Percentiles rank a stretch among this genome's conserved stretches.
Conservation (phyloP, 495 filamentous ascomycete species). For the Jackrogersella multiformis region DNA sequence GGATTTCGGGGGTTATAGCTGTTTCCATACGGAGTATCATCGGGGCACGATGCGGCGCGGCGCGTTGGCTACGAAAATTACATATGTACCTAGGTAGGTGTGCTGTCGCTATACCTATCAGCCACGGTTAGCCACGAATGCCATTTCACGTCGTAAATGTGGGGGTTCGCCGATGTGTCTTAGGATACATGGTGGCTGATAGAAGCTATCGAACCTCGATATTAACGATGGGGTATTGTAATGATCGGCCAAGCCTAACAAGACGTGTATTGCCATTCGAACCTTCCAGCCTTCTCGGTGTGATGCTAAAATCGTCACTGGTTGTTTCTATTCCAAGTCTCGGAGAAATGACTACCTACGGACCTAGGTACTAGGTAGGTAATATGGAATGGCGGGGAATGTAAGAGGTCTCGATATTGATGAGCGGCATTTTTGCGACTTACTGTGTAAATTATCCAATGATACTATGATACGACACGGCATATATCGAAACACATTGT, state of each 20-base stretch:
- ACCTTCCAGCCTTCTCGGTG: background rate
- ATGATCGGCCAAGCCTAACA: background rate
- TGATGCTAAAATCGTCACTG: background rate
- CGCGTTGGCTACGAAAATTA: background rate
- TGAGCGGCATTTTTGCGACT: background rate
- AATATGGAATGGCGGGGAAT: background rate
- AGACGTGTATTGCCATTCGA: background rate
- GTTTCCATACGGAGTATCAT: background rate
- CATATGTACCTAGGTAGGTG: background rate
- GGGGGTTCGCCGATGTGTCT: slow-evolving; percentile 1
- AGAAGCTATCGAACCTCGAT: background rate
- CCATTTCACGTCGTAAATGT: slow-evolving; percentile 8
- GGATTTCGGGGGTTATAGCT: background rate
- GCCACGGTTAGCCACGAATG: background rate
- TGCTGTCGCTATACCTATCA: background rate
- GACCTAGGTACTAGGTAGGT: no score
- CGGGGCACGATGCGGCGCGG: background rate
- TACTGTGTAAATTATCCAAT: background rate
- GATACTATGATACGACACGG: background rate
- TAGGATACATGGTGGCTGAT: background rate
- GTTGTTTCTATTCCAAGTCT: background rate
- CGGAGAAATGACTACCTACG: background rate
- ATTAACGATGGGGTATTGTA: background rate
- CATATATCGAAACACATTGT: background rate
- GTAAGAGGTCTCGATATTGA: background rate